Percentiles rank a stretch among this genome's conserved stretches.
phyloP scores from a whole-genome alignment of 2,329 filamentous ascomycete species.

The Phoma sp. region DNA sequence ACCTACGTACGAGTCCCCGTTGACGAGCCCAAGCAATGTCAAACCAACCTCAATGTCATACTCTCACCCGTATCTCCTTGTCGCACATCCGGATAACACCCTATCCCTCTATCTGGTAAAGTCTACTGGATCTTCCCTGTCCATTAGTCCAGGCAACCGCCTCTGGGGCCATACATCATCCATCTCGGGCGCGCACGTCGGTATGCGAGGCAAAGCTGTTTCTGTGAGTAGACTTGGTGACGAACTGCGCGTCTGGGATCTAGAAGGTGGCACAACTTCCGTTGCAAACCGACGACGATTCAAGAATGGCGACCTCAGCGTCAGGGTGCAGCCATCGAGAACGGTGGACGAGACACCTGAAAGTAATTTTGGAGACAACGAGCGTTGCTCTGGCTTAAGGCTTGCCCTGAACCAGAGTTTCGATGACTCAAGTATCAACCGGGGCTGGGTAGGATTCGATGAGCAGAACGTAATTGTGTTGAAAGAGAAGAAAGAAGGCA shows the following conservation, averaged over 20 bases:
- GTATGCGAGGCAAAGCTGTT: constrained; percentile 82
- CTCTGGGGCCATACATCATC: constrained; percentile 93
- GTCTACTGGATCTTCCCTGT: constrained; percentile 69
- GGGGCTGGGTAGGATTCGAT: constrained; percentile 82
- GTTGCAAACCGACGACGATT: constrained; percentile 50
- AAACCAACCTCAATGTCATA: constrained; percentile 60
- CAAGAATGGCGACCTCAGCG: constrained; percentile 57
- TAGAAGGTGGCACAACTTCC: constrained; percentile 71
- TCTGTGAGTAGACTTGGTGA: constrained; percentile 82
- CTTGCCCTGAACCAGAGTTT: constrained; percentile 44
- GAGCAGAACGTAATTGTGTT: constrained; percentile 90
- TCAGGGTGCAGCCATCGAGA: constrained; percentile 57
- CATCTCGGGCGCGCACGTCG: constrained; percentile 84
- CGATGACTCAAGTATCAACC: constrained; percentile 52
- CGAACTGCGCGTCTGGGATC: constrained; percentile 78
- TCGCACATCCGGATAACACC: constrained; percentile 86
- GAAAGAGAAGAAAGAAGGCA: constrained; percentile 70
- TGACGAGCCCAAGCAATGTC: constrained; percentile 31
- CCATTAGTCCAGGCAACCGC: constrained; percentile 73
- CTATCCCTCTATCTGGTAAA: constrained; percentile 81
- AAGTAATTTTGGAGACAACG: constrained; percentile 29
- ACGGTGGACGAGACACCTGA: constrained; percentile 20
- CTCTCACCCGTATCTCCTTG: constrained; percentile 81
- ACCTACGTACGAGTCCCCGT: constrained; percentile 25
- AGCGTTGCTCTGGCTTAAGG: constrained; percentile 41